Evolutionary conservation across 179 eudicot species (phyloP).

Genomic region (Carnegiea gigantea): DNA sequence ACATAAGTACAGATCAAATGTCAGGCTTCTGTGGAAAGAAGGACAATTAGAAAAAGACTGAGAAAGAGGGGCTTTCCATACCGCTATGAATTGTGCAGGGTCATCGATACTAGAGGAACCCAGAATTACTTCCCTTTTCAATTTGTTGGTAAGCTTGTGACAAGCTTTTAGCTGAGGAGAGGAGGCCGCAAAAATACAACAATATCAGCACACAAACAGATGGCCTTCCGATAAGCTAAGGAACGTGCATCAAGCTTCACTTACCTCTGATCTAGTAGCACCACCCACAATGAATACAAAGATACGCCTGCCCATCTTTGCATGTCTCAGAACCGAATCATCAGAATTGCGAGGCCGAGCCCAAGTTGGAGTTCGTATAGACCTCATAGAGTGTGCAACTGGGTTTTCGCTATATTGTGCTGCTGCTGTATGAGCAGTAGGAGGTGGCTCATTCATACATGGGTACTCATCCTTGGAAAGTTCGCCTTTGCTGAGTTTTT

Average conservation of each 20-base stretch:
- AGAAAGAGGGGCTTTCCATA: slow-evolving; percentile 16
- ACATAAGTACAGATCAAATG: background rate
- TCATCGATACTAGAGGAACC: slow-evolving; percentile 92
- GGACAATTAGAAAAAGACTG: too few relatives aligned
- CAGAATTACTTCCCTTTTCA: slow-evolving; percentile 69
- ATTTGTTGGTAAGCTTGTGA: slow-evolving; percentile 67
- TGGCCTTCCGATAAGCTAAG: background rate
- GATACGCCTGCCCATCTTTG: slow-evolving; percentile 76
- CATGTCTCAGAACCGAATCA: slow-evolving; percentile 77
- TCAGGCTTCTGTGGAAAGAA: background rate
- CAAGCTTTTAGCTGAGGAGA: slow-evolving; percentile 62
- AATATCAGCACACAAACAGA: slow-evolving; percentile 2
- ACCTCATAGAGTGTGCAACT: slow-evolving; percentile 79
- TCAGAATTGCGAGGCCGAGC: slow-evolving; percentile 89
- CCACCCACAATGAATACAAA: slow-evolving; percentile 90
- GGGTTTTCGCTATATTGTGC: slow-evolving; percentile 50
- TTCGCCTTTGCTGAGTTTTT: slow-evolving; percentile 80
- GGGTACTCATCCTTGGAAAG: slow-evolving; percentile 84
- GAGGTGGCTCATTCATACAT: slow-evolving; percentile 94
- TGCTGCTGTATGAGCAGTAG: slow-evolving; percentile 53
- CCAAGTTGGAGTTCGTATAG: slow-evolving; percentile 86
- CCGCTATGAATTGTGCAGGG: slow-evolving; percentile 84
- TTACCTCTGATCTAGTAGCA: slow-evolving; percentile 92
- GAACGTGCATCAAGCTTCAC: background rate
- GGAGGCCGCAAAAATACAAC: background rate